Base-by-base conservation (phyloP, 2,329 filamentous ascomycete species). In the Aspergillus pseudoterreus region DNA sequence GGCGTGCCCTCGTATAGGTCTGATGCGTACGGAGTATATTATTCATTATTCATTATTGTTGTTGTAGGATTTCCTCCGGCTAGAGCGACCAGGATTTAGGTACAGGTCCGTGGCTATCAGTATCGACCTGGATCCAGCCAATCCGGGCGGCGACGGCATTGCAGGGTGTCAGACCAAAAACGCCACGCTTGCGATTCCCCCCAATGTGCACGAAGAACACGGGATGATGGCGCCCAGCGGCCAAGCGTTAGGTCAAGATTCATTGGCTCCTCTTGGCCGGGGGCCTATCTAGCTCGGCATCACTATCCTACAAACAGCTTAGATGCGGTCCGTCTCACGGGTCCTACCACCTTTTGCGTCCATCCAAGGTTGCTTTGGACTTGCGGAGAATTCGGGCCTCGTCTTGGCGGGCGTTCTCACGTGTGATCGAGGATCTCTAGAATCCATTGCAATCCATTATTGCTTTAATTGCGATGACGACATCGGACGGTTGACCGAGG, bases 181-280 rank as follows among this genome's bases (percentile, higher is more conserved):
- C 43, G 43, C 43, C 43, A 38, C 44, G 44, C 17, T 45, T 14
- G 14, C 30, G 24, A n/a, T 6, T 42, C 17, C 15, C 15, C 15
- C 15, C 6, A 12, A 17, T 12, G 11, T 6, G 33, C 22, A 42
- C 32, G 48, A 36, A 35, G 24, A 35, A 46, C 27, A 5, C 19
- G 52, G 33, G 17, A 27, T 43, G 41, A 45, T 35, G 15, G 33
- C 22, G 49, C 49, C 49, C 39, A 43, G 49, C 27, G 21, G 38
- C 30, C 43, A 53, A 53, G 47, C 36, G 17, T 33, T 33, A 11
- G 50, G 22, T 45, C 46, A 52, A 55, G 46, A 50, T 45, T 41
- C 32, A 49, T 55, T 49, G 45, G 50, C 43, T 46, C 15, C 38
- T 45, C 45, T 52, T 50, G 51, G 48, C 43, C 30, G 32, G 35